Conservation (phyloP, 441 rosid species). For the Dalechampia spathulata region DNA sequence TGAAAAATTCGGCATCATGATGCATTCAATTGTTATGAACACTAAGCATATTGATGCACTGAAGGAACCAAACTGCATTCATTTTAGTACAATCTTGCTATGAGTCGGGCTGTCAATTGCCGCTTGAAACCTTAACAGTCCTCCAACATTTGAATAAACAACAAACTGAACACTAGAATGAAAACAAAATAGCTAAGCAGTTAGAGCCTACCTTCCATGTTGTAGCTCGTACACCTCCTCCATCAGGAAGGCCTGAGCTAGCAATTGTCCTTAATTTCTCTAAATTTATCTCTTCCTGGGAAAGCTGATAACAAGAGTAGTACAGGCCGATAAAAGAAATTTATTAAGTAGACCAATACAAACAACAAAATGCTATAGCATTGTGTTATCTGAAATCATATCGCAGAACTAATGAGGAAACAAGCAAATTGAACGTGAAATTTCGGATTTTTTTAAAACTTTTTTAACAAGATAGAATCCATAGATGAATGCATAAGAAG, state of each 20-base stretch:
- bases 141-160: neutral
- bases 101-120: no score
- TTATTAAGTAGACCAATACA: no score
- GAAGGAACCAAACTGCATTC: no score
- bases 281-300: slow-evolving; percentile 52
- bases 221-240: slow-evolving; percentile 49
- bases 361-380: no score
- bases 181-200: neutral
- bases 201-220: slow-evolving; percentile 55
- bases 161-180: neutral
- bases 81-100: neutral
- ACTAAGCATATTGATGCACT: neutral
- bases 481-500: no score
- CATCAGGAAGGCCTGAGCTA: slow-evolving; percentile 45
- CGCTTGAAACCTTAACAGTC: neutral
- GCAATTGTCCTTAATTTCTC: slow-evolving; percentile 54
- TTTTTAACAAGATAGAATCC: no score
- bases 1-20: neutral
- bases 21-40: neutral
- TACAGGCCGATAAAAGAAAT: no score
- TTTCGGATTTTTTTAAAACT: no score
- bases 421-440: neutral
- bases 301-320: no score
- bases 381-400: neutral
- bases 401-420: neutral